Base-by-base conservation (phyloP, 2,329 filamentous ascomycete genomes). In the Clarireedia sp. region DNA sequence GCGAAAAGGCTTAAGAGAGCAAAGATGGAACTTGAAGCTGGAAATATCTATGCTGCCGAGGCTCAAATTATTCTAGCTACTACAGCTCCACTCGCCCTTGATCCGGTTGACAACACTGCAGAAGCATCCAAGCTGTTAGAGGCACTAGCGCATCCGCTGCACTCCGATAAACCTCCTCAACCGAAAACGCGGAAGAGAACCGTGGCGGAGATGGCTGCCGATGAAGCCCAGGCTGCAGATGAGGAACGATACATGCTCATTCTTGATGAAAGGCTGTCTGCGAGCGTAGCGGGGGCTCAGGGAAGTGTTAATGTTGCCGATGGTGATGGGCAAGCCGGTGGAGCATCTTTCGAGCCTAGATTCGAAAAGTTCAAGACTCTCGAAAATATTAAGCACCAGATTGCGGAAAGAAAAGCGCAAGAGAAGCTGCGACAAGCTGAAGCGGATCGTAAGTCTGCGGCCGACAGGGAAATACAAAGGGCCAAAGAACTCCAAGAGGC, bases 341-440 rank as follows among this genome's bases (percentile, higher is more conserved):
- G 80, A 5, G 78, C 83, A n/a, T 79, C 86, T 3, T 95, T 95
- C 64, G 90, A 95, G 68, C 85, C 87, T 37, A 82, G 86, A 26
- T 96, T 97, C 68, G 90, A 94, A 63, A 83, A 88, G 38, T 97
- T 96, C 72, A 96, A 96, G 74, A 83, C 89, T 1, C 81, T 99
- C 44, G 89, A 90, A 56, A 87, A 89, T 56, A 95, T 96, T 64
- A 89, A 86, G 67, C 76, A 81, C 54, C 82, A 89, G 44, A 86
- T 90, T 58, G 83, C 85, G 24, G 89, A 95, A 68, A 87, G 84
- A 66, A 85, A 84, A 61, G 86, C 87, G 58, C 82, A 85, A 56
- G 88, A 94, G 65, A 90, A 90, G 70, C 75, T 82, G 53, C 81
- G 84, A 61, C 80, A 86, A 57, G 62, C 72, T 71, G 54, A 69